Evolutionary conservation across 2,329 filamentous ascomycete species (phyloP), one percentile per base, ranked within the genome.

Genomic region (Saccharata proteae): DNA sequence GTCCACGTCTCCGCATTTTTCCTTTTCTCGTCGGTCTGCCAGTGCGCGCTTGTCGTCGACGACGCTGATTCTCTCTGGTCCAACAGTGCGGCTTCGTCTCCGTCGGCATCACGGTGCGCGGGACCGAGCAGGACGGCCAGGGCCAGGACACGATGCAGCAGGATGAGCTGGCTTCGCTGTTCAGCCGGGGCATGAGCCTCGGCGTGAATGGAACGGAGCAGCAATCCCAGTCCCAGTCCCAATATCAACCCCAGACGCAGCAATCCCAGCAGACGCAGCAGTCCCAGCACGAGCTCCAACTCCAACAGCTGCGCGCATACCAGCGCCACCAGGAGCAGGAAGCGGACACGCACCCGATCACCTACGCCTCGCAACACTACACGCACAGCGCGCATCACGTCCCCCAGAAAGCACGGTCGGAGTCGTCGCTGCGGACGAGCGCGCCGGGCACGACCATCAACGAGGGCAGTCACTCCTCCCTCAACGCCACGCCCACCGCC

Each of bases 361-460:
- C 70, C 39, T 92, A 90, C 59, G 73, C 81, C 43, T 80, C 81
- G 7, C 77, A 82, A 48, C 84, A 93, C 54, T 93, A 93, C 54
- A 78, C 79, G 41, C 83, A 86, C 49, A 84, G 82, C 6, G 64
- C 78, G 26, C 82, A 92, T n/a, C n/a, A n/a, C n/a, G n/a, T n/a
- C 51, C 50, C 77, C 38, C 48, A 45, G 29, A 28, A 8, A 28
- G 27, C 10, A 22, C 25, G 23, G 23, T 37, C 30, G 11, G 23
- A 22, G 17, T 29, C 14, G 6, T 8, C 24, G 12, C 38, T 51
- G 26, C 45, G 44, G 28, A 49, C 40, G 38, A 51, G 32, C 46
- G 48, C 6, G 44, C 48, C 7, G 51, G 51, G 40, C 33, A 38
- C 36, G 45, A 48, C 46, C 15, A 43, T 43, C 29, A 40, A 42